These are phyloP conservation scores for sorghum (Sorghum bicolor) DNA, from an alignment of 176 grass and related monocot genomes.

Conservation along the genomic window DNA sequence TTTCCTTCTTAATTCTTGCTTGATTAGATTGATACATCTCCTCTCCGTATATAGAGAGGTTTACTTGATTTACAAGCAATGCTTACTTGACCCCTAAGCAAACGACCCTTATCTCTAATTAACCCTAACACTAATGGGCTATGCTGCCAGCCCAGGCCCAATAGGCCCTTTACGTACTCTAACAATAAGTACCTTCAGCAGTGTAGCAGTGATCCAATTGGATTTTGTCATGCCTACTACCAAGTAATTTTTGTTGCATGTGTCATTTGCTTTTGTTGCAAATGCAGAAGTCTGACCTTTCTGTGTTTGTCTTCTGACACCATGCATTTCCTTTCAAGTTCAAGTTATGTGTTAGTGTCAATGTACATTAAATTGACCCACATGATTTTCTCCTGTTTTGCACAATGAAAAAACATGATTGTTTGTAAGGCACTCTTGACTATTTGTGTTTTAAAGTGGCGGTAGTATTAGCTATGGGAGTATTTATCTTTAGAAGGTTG, in stretches of 20 bases:
- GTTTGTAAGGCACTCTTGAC: background rate
- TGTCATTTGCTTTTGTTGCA: background rate
- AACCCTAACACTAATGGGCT: no score
- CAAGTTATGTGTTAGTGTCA: conserved; percentile 12
- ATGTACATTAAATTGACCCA: background rate
- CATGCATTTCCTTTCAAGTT: background rate
- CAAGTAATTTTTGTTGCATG: background rate
- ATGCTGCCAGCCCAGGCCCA: no score
- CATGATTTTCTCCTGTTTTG: background rate
- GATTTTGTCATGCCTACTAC: background rate
- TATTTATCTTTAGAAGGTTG: background rate
- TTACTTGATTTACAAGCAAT: no score
- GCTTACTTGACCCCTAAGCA: no score
- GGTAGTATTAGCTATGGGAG: background rate
- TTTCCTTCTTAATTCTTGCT: no score
- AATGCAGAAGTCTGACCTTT: background rate
- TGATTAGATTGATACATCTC: no score
- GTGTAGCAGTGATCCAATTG: background rate
- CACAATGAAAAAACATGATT: background rate
- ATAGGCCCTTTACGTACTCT: no score
- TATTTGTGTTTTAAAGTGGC: background rate
- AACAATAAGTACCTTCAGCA: background rate
- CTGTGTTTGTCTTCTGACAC: background rate
- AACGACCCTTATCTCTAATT: no score
- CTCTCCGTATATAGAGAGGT: no score